Evolutionary conservation across 306 rosid species (phyloP).

Genomic region (Lathyrus sativus): DNA sequence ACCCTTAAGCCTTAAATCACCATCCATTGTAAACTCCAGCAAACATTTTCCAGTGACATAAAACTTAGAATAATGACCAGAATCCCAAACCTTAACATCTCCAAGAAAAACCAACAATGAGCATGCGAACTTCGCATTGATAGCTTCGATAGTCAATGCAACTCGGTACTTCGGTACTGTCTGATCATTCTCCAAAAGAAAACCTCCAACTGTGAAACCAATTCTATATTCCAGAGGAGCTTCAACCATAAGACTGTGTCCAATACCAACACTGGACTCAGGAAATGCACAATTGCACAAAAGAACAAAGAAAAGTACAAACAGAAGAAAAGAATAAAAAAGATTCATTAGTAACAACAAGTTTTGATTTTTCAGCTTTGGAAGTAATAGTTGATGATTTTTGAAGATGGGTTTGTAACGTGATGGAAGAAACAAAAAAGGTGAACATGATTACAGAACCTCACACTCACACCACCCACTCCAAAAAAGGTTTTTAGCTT

Average conservation of each 20-base stretch:
- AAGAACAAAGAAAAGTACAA: constrained; percentile 50
- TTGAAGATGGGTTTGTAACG: constrained; percentile 45
- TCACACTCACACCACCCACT: constrained; percentile 55
- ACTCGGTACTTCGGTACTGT: constrained; percentile 60
- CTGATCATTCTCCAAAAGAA: constrained; percentile 47
- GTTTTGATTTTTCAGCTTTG: constrained; percentile 28
- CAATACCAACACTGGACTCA: constrained; percentile 51
- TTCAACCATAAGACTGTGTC: constrained; percentile 50
- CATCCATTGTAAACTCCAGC: constrained; percentile 63
- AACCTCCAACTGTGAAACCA: constrained; percentile 70
- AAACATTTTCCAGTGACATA: constrained; percentile 59
- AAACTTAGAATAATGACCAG: constrained; percentile 74
- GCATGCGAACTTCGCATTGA: constrained; percentile 59
- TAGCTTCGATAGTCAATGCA: constrained; percentile 69
- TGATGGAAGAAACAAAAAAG: constrained; percentile 38
- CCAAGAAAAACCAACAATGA: constrained; percentile 82
- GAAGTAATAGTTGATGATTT: constrained; percentile 24
- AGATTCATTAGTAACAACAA: constrained; percentile 55
- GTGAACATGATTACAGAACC: constrained; percentile 44
- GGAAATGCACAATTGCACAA: constrained; percentile 40
- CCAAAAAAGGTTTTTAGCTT: constrained; percentile 49
- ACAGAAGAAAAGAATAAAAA: constrained; percentile 41
- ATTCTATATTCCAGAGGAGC: constrained; percentile 56
- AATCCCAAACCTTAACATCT: constrained; percentile 84
- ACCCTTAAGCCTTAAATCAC: constrained; percentile 81